phyloP scores from a whole-genome alignment of 2,329 filamentous ascomycete species.

The Colletotrichum noveboracense region DNA sequence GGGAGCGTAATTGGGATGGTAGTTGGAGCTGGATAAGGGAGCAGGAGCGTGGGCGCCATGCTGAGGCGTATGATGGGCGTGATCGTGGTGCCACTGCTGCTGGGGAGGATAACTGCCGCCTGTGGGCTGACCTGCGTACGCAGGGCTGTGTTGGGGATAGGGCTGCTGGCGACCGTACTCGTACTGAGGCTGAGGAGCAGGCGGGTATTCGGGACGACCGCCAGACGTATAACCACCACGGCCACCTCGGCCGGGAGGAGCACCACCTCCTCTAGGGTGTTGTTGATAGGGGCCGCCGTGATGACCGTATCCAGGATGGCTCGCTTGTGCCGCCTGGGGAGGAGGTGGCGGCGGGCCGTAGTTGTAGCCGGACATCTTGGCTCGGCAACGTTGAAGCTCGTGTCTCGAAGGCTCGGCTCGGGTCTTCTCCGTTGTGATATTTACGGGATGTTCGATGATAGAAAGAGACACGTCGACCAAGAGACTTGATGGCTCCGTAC shows the following conservation, averaged over 20 bases:
- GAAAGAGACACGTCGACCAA: background rate
- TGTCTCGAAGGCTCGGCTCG: background rate
- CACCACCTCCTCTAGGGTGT: conserved; percentile 38
- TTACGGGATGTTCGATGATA: background rate
- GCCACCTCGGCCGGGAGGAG: conserved; percentile 37
- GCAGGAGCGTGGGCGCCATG: conserved; percentile 48
- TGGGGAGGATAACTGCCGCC: conserved; percentile 41
- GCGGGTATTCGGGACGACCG: conserved; percentile 47
- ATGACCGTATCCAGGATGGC: conserved; percentile 42
- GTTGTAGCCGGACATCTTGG: conserved; percentile 53
- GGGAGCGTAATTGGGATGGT: conserved; percentile 64
- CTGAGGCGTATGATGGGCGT: conserved; percentile 35
- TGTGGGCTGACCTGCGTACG: conserved; percentile 34
- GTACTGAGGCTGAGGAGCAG: conserved; percentile 42
- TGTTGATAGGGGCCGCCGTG: conserved; percentile 43
- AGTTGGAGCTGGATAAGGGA: conserved; percentile 58
- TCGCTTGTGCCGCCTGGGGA: conserved; percentile 36
- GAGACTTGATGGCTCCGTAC: background rate
- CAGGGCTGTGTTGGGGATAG: conserved; percentile 27
- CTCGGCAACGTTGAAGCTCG: background rate
- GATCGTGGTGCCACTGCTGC: conserved; percentile 48
- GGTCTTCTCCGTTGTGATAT: background rate
- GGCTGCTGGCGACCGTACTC: conserved; percentile 45
- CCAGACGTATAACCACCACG: conserved; percentile 44
- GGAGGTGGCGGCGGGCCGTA: conserved; percentile 61